Evolutionary conservation across 768 basidiomycete species (phyloP).

Genomic region (Suillus lakei): DNA sequence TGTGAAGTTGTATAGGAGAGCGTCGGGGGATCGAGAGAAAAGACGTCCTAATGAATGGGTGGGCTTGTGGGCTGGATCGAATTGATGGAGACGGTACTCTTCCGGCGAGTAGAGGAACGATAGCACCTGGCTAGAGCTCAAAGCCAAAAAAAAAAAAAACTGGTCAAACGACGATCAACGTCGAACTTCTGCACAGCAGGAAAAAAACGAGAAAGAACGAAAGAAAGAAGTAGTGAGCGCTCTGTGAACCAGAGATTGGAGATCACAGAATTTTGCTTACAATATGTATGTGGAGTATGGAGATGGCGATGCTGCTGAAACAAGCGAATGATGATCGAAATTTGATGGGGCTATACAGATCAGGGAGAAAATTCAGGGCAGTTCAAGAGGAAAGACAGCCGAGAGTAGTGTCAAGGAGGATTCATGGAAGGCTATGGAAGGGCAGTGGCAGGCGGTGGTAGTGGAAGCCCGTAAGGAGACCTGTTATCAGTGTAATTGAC

Average conservation of each 20-base stretch:
- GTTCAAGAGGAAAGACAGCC: background rate
- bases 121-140: constrained; percentile 46
- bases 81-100: constrained; percentile 41
- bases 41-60: constrained; percentile 13
- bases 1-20: constrained; percentile 4
- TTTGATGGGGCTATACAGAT: background rate
- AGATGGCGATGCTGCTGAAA: background rate
- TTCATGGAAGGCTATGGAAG: constrained; percentile 2
- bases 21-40: background rate
- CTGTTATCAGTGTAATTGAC: background rate
- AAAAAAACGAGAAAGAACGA: constrained; percentile 9
- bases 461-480: background rate
- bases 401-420: constrained; percentile 1
- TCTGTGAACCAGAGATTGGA: background rate
- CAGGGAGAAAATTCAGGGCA: background rate
- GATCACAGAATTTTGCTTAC: background rate
- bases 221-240: constrained; percentile 8
- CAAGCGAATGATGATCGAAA: constrained; percentile 6
- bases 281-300: constrained; percentile 4
- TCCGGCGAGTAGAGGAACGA: constrained; percentile 53
- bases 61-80: constrained; percentile 16
- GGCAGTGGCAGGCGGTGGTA: background rate
- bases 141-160: constrained; percentile 38
- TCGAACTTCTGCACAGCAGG: constrained; percentile 54
- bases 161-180: constrained; percentile 69